Percentiles rank a stretch among this genome's conserved stretches.
Conservation (phyloP, 305 asterid genomes). For the Euphrasia arctica region DNA sequence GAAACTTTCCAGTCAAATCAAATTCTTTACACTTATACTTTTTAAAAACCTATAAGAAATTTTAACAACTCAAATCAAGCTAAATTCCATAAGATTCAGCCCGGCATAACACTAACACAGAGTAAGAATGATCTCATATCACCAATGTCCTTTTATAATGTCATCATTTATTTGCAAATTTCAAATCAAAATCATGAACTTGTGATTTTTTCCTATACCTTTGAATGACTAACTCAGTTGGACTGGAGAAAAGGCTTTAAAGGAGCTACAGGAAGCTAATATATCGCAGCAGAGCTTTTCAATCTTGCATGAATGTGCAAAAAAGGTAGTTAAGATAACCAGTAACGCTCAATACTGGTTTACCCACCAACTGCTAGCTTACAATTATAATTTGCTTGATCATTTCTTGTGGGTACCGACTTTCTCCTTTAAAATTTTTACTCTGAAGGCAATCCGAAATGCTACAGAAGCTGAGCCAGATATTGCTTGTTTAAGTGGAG, state of each 20-base stretch:
- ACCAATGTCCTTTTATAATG: slow-evolving; percentile 14
- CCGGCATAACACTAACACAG: not conserved
- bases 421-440: slow-evolving; percentile 27
- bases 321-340: slow-evolving; percentile 47
- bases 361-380: slow-evolving; percentile 19
- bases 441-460: slow-evolving; percentile 65
- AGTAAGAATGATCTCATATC: slow-evolving; percentile 9
- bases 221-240: slow-evolving; percentile 49
- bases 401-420: slow-evolving; percentile 20
- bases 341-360: slow-evolving; percentile 14
- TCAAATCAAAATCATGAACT: slow-evolving; percentile 7
- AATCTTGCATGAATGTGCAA: slow-evolving; percentile 76
- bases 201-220: slow-evolving; percentile 16
- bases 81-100: slow-evolving; percentile 9
- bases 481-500: slow-evolving; percentile 66
- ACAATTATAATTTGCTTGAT: slow-evolving; percentile 15
- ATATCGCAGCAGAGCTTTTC: slow-evolving; percentile 67
- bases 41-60: slow-evolving; percentile 12
- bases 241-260: slow-evolving; percentile 90
- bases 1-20: not conserved
- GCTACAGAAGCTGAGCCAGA: slow-evolving; percentile 76
- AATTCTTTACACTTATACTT: not conserved
- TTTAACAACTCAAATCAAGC: slow-evolving; percentile 12
- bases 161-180: slow-evolving; percentile 20
- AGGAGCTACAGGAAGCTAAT: slow-evolving; percentile 85